Conservation (phyloP, 345 rosid species). For the Corchorus olitorius region DNA sequence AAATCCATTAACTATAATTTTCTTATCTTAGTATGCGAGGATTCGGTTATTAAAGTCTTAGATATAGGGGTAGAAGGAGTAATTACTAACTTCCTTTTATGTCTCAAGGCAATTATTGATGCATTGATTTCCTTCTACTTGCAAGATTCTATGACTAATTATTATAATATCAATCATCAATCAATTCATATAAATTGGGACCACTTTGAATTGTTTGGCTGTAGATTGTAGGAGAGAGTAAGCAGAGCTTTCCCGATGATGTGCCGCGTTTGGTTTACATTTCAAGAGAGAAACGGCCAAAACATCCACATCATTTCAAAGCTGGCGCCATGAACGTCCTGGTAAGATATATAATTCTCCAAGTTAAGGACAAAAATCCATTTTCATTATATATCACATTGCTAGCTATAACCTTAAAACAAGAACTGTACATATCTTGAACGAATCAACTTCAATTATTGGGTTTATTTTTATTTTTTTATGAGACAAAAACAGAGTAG, state of each 20-base stretch:
- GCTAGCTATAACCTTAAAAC: background rate
- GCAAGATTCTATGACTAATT: no score
- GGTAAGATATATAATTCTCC: slow-evolving; percentile 32
- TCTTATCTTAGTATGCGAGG: no score
- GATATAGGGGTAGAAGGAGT: no score
- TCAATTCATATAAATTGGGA: background rate
- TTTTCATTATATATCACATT: background rate
- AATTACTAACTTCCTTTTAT: no score
- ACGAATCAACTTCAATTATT: background rate
- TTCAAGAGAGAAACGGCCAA: slow-evolving; percentile 65
- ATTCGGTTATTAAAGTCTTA: no score
- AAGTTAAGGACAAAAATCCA: no score
- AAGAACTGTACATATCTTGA: background rate
- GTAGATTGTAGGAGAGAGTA: slow-evolving; percentile 61
- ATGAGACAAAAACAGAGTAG: slow-evolving; percentile 35
- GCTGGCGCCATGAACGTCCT: slow-evolving; percentile 84
- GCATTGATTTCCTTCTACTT: no score
- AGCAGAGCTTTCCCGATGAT: slow-evolving; percentile 25
- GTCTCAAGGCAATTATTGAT: no score
- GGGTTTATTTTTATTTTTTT: background rate
- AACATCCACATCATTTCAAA: slow-evolving; percentile 59
- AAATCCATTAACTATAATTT: no score
- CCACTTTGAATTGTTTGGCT: background rate
- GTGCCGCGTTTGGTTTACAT: slow-evolving; percentile 64
- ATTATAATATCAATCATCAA: no score